phyloP scores from a whole-genome alignment of 2,329 filamentous ascomycete species.

The Didymella glomerata region DNA sequence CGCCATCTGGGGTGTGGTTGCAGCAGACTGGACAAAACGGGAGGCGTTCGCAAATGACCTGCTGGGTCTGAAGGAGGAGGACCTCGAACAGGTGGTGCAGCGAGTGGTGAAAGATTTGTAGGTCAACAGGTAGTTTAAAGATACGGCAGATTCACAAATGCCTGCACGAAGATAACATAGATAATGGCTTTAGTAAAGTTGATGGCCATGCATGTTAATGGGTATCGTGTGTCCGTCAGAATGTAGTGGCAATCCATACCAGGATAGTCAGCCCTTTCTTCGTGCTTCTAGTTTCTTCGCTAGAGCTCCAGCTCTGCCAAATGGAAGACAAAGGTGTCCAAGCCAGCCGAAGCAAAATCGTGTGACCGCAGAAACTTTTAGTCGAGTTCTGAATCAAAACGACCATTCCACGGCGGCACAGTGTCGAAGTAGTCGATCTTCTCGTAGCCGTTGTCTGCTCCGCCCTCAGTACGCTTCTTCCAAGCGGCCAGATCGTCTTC shows the following conservation, averaged over 20 bases:
- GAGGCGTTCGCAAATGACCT: conserved; percentile 45
- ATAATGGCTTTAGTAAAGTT: neutral
- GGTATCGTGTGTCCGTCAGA: neutral
- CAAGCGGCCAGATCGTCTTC: conserved; percentile 26
- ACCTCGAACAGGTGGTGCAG: conserved; percentile 42
- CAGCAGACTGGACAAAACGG: conserved; percentile 44
- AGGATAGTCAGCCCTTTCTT: neutral
- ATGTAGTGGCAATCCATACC: neutral
- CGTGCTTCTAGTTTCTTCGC: neutral
- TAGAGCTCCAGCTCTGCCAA: neutral
- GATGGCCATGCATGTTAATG: too few species aligned
- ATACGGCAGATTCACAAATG: neutral
- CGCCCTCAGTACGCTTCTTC: conserved; percentile 1
- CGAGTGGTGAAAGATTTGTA: conserved; percentile 33
- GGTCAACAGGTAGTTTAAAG: neutral
- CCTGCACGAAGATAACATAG: neutral
- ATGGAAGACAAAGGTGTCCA: neutral
- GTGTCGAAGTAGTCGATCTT: neutral
- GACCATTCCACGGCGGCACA: conserved; percentile 10
- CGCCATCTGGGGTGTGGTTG: conserved; percentile 47
- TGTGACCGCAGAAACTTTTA: neutral
- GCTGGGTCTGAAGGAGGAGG: conserved; percentile 44
- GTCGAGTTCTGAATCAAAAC: conserved; percentile 5
- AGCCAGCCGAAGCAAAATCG: too few species aligned
- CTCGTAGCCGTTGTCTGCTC: neutral